Base-by-base conservation (phyloP, 169 alveolate species). In the Babesia bovis region DNA sequence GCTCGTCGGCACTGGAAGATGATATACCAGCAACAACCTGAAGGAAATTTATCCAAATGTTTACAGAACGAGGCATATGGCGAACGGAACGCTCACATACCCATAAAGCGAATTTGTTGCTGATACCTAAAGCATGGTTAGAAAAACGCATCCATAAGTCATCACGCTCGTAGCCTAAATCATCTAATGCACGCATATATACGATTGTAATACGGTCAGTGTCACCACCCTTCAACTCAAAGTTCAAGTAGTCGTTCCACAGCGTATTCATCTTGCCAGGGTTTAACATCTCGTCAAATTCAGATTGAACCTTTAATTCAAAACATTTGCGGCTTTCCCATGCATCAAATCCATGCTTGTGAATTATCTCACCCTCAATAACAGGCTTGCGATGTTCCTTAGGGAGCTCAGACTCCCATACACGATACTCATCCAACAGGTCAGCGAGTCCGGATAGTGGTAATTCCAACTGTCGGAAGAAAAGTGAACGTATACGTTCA, bases 311-410 rank as follows among this genome's bases (percentile, higher is more conserved):
- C 78, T 79, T 79, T 55, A 79, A 26, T 60, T 79, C 87, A 41
- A 79, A 79, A 44, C 78, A 67, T 25, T 79, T 79, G 4, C 87
- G 67, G n/a, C 57, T 69, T 55, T 79, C 87, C 87, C 87, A 79
- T 23, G 78, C 82, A 28, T 69, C 87, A 30, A 33, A 49, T 12
- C 87, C 87, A 17, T 23, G 19, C 67, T 69, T 67, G 56, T 79
- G 87, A 0, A 51, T 53, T 0, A 15, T 4, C 26, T 70, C 78
- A 19, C 78, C 87, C 40, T 45, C 68, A n/a, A 50, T 2, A 5
- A 57, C 51, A 25, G 82, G 71, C 50, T 40, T 67, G 67, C 53
- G 52, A 47, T 69, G 50, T 30, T 79, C 79, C 35, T 51, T 28
- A 44, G 82, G 76, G 26, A 79, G 63, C 19, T 79, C 87, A 1